Percentiles rank a stretch among this genome's conserved stretches.
phyloP scores from a whole-genome alignment of 1,284 basidiomycete species.

The Cerioporus squamosus region DNA sequence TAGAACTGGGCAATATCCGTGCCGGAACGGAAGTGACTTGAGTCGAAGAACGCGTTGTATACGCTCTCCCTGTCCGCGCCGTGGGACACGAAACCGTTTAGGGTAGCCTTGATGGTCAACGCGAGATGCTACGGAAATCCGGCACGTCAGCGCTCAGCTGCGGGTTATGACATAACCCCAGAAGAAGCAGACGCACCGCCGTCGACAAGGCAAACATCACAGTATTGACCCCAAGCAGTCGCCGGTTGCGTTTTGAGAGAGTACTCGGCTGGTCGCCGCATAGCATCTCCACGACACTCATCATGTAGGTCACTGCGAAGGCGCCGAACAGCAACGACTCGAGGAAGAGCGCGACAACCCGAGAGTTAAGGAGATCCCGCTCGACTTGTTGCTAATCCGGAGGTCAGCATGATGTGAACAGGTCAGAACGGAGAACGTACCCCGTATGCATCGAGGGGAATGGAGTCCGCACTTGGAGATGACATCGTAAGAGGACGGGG shows the following conservation, averaged over 20 bases:
- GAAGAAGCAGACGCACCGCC: too few species aligned
- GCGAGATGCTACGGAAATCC: neutral
- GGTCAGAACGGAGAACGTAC: too few species aligned
- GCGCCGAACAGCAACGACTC: slow-evolving; percentile 12
- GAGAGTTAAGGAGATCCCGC: neutral
- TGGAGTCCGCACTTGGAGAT: too few species aligned
- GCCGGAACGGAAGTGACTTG: neutral
- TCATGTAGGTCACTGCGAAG: neutral
- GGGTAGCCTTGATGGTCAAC: neutral
- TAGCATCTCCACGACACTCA: neutral
- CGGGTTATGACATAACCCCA: too few species aligned
- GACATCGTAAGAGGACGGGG: too few species aligned
- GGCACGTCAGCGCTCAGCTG: too few species aligned
- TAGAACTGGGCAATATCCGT: neutral
- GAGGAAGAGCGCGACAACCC: slow-evolving; percentile 4
- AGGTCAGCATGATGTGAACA: neutral
- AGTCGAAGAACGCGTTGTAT: neutral
- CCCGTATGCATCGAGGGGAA: too few species aligned
- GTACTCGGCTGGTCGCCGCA: neutral
- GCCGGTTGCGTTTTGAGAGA: neutral
- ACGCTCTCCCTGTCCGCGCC: neutral
- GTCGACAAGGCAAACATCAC: too few species aligned
- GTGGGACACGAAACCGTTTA: neutral
- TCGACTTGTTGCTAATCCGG: neutral
- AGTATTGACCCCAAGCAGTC: neutral